Evolutionary conservation across 495 filamentous ascomycete genomes (phyloP).

Genomic region (Aspergillus avenaceus): DNA sequence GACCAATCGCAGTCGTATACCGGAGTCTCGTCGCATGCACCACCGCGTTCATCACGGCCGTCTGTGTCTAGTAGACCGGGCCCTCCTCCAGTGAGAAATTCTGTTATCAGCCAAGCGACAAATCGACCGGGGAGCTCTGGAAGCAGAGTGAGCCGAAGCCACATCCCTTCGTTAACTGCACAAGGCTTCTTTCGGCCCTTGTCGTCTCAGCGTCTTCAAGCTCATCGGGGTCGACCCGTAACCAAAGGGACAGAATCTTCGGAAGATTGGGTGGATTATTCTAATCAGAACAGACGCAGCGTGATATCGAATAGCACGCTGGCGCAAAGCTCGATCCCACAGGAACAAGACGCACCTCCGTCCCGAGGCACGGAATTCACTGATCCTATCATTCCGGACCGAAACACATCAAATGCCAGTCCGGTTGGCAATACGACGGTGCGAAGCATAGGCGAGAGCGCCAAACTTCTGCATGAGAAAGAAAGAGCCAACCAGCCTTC

Average conservation of each 20-base stretch:
- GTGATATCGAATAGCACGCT: constrained; percentile 44
- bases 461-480: constrained; percentile 62
- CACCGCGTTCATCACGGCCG: constrained; percentile 41
- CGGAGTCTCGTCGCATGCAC: constrained; percentile 32
- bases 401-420: constrained; percentile 69
- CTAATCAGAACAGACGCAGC: constrained; percentile 44
- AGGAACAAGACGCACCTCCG: constrained; percentile 55
- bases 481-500: constrained; percentile 44
- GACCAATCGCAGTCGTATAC: constrained; percentile 39
- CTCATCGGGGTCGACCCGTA: constrained; percentile 65
- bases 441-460: constrained; percentile 68
- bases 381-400: constrained; percentile 57
- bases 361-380: constrained; percentile 80
- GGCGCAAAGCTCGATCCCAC: constrained; percentile 33
- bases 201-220: constrained; percentile 93
- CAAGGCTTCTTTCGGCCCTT: constrained; percentile 94
- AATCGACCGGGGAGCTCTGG: constrained; percentile 59
- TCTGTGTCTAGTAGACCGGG: constrained; percentile 47
- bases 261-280: constrained; percentile 42
- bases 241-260: constrained; percentile 39
- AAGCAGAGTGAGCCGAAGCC: constrained; percentile 75
- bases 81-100: constrained; percentile 36
- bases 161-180: constrained; percentile 84
- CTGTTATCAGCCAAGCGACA: constrained; percentile 31
- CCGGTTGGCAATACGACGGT: constrained; percentile 63